phyloP scores from a whole-genome alignment of 805 yeast genomes.

The Candida dendrica region DNA sequence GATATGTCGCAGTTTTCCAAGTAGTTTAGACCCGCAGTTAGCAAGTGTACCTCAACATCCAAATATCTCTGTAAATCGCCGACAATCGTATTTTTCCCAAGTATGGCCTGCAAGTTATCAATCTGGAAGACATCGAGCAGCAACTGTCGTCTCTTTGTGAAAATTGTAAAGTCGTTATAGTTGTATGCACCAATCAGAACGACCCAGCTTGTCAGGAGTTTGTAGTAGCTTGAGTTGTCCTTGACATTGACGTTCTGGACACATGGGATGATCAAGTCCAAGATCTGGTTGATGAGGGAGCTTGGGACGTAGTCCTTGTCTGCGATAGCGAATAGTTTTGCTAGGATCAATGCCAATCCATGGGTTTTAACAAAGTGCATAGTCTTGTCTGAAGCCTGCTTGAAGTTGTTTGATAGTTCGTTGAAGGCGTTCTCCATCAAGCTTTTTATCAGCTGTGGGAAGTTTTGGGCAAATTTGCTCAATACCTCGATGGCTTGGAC shows the following conservation, averaged over 20 bases:
- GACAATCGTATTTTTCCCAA: slow-evolving; percentile 32
- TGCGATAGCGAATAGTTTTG: slow-evolving; percentile 27
- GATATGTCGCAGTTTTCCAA: slow-evolving; percentile 35
- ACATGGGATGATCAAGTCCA: slow-evolving; percentile 36
- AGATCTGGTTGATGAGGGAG: slow-evolving; percentile 35
- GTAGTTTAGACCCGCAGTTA: slow-evolving; percentile 51
- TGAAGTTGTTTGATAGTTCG: slow-evolving; percentile 27
- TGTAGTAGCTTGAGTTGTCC: slow-evolving; percentile 23
- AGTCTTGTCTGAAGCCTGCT: slow-evolving; percentile 17
- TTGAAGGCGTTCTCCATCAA: slow-evolving; percentile 27
- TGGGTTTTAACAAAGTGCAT: slow-evolving; percentile 27
- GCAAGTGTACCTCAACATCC: slow-evolving; percentile 50
- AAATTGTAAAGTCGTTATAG: slow-evolving; percentile 42
- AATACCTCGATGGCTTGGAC: slow-evolving; percentile 31
- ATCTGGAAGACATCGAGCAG: slow-evolving; percentile 52
- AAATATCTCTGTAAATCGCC: slow-evolving; percentile 31
- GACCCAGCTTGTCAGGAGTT: slow-evolving; percentile 50
- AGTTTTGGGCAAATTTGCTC: slow-evolving; percentile 23
- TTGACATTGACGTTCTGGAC: slow-evolving; percentile 30
- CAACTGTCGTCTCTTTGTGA: slow-evolving; percentile 51
- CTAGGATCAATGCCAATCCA: slow-evolving; percentile 32
- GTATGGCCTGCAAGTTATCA: slow-evolving; percentile 45
- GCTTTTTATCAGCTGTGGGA: slow-evolving; percentile 29
- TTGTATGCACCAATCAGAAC: slow-evolving; percentile 57
- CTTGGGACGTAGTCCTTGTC: slow-evolving; percentile 37